Conservation (phyloP, 352 stramenopile genomes). For the Phytophthora vignae region DNA sequence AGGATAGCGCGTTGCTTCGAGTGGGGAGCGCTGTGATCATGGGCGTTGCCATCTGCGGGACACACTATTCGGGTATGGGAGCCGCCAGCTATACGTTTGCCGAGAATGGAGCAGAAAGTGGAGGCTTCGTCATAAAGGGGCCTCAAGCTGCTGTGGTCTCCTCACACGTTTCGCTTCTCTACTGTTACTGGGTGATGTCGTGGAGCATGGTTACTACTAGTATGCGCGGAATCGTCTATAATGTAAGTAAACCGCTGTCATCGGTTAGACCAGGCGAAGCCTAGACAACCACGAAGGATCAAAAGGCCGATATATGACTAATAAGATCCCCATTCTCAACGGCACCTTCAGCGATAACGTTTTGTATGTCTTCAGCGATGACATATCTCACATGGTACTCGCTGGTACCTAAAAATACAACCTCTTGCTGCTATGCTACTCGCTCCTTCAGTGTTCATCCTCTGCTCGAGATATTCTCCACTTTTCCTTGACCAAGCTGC, state of each 20-base stretch:
- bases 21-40: conserved; percentile 67
- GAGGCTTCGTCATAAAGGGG: conserved; percentile 47
- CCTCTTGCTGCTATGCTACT: too few relatives aligned
- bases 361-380: too few relatives aligned
- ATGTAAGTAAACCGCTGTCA: background rate
- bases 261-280: too few relatives aligned
- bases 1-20: conserved; percentile 54
- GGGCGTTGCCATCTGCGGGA: conserved; percentile 68
- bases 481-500: background rate
- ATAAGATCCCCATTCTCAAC: too few relatives aligned
- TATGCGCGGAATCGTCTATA: conserved; percentile 34
- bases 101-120: conserved; percentile 33
- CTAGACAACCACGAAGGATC: background rate
- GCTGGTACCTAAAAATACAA: too few relatives aligned
- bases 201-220: conserved; percentile 34
- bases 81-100: conserved; percentile 49
- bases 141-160: conserved; percentile 38
- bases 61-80: conserved; percentile 66
- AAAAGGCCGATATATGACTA: too few relatives aligned
- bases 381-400: too few relatives aligned
- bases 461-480: background rate
- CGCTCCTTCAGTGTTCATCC: background rate
- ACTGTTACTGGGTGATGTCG: conserved; percentile 70
- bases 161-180: conserved; percentile 54
- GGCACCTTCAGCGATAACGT: too few relatives aligned